Conservation (phyloP, 169 alveolate genomes). For the Theileria luwenshuni region DNA sequence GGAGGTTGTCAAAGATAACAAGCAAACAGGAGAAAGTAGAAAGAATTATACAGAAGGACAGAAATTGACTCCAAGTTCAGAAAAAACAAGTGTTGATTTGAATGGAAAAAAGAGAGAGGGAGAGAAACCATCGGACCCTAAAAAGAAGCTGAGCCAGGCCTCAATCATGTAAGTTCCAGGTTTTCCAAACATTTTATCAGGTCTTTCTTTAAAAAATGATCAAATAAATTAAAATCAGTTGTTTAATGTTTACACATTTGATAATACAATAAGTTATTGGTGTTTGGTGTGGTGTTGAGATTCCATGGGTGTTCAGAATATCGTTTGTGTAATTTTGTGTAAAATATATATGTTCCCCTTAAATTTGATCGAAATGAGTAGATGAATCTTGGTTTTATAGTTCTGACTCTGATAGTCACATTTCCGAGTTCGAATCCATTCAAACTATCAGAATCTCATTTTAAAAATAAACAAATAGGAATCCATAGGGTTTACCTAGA, state of each 20-base stretch:
- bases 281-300: constrained; percentile 12
- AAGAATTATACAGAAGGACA: not conserved
- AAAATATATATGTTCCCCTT: not conserved
- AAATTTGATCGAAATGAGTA: not conserved
- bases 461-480: not conserved
- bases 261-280: not conserved
- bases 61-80: not conserved
- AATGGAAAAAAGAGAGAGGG: constrained; percentile 8
- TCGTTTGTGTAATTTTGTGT: not conserved
- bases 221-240: not conserved
- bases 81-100: not conserved
- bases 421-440: not conserved
- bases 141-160: constrained; percentile 16
- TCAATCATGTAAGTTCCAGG: constrained; percentile 11
- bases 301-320: not conserved
- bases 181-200: not conserved
- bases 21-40: not conserved
- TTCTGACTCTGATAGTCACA: not conserved
- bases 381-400: not conserved
- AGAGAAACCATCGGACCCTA: constrained; percentile 11
- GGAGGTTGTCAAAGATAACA: constrained; percentile 31
- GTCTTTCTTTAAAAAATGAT: constrained; percentile 22
- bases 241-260: constrained; percentile 3
- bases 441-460: constrained; percentile 1
- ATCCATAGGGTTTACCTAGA: constrained; percentile 9